Evolutionary conservation across 106 monocot species (phyloP).

Genomic region (Phalaenopsis equestris): DNA sequence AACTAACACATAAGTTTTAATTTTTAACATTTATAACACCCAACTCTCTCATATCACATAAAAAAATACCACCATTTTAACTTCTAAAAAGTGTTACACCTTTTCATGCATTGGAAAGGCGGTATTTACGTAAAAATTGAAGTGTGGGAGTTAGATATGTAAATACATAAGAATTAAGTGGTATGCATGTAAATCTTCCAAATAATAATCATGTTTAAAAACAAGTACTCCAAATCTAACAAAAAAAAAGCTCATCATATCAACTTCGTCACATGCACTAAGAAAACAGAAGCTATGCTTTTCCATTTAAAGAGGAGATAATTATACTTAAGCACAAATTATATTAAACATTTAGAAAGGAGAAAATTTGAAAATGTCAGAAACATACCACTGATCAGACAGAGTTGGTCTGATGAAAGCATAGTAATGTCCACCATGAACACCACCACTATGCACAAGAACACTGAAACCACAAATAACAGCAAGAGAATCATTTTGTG

Average conservation of each 20-base stretch:
- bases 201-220: background rate
- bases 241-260: background rate
- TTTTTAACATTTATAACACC: too few relatives aligned
- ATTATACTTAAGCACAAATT: background rate
- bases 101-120: too few relatives aligned
- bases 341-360: background rate
- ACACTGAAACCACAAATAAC: constrained; percentile 30
- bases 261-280: background rate
- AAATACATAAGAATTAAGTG: too few relatives aligned
- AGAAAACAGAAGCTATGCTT: background rate
- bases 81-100: too few relatives aligned
- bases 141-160: too few relatives aligned
- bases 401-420: constrained; percentile 77
- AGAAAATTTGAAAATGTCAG: background rate
- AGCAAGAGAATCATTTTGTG: background rate
- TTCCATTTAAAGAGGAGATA: background rate
- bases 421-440: constrained; percentile 83
- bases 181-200: too few relatives aligned
- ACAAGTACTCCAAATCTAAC: background rate
- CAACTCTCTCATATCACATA: too few relatives aligned
- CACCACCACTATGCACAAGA: constrained; percentile 82
- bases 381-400: constrained; percentile 59
- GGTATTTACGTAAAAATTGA: too few relatives aligned
- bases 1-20: too few relatives aligned
- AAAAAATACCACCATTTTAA: too few relatives aligned